Conservation (phyloP, 129 eudicot genomes). For the Chrysanthemum makinoi region DNA sequence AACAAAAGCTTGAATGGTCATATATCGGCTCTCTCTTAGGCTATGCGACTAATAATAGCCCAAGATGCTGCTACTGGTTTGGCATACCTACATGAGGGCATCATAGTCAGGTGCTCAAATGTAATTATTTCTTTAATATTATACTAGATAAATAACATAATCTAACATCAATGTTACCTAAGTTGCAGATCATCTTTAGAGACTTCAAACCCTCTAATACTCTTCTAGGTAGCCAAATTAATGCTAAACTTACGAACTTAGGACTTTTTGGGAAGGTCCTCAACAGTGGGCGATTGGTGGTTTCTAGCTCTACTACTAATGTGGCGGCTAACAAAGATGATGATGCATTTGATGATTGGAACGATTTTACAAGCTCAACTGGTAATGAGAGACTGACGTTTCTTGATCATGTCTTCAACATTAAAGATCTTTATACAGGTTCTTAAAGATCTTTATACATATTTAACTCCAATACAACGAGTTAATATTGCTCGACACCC, state of each 20-base stretch:
- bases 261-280: slow-evolving; percentile 83
- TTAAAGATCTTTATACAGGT: slow-evolving; percentile 80
- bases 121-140: background rate
- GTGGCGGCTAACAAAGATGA: slow-evolving; percentile 21
- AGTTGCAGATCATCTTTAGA: slow-evolving; percentile 61
- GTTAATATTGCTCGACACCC: slow-evolving; percentile 94
- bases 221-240: slow-evolving; percentile 72
- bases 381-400: slow-evolving; percentile 16
- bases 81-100: slow-evolving; percentile 59
- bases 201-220: slow-evolving; percentile 77
- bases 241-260: slow-evolving; percentile 78
- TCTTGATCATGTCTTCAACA: too few species aligned
- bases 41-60: too few species aligned
- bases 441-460: slow-evolving; percentile 70
- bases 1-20: too few species aligned
- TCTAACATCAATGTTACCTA: background rate
- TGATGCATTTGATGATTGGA: slow-evolving; percentile 47
- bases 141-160: slow-evolving; percentile 25
- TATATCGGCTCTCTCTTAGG: too few species aligned
- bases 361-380: slow-evolving; percentile 52
- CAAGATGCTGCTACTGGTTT: too few species aligned
- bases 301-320: slow-evolving; percentile 26
- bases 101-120: slow-evolving; percentile 21
- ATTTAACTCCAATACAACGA: slow-evolving; percentile 87
- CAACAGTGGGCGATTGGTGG: slow-evolving; percentile 34